Conservation (phyloP, 352 stramenopile species). For the Phytophthora hybrid region DNA sequence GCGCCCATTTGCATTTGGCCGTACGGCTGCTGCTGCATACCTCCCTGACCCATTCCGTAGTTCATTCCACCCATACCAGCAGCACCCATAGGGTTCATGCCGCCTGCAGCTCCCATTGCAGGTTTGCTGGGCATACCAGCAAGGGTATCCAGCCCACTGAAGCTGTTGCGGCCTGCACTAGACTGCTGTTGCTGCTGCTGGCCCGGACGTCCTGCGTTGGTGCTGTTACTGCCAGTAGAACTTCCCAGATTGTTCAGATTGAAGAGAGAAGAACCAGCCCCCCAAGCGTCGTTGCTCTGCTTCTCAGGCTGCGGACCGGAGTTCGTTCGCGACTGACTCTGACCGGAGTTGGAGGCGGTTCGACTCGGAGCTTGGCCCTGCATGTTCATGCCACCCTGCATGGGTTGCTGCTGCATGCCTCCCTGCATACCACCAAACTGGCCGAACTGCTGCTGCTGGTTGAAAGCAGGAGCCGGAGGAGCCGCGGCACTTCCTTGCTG, state of each 20-base stretch:
- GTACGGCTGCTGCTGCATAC: constrained; percentile 46
- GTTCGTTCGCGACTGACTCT: constrained; percentile 39
- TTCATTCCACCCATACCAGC: constrained; percentile 61
- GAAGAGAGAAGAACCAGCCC: constrained; percentile 79
- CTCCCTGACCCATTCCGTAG: constrained; percentile 41
- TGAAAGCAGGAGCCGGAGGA: constrained; percentile 54
- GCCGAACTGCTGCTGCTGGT: constrained; percentile 54
- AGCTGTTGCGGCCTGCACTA: constrained; percentile 68
- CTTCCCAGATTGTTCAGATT: constrained; percentile 79
- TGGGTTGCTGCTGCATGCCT: constrained; percentile 48
- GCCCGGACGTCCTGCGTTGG: constrained; percentile 39
- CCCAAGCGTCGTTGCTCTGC: constrained; percentile 80
- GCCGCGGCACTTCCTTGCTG: constrained; percentile 46
- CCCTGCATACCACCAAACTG: constrained; percentile 60
- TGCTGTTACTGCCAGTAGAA: constrained; percentile 36
- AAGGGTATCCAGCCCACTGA: constrained; percentile 84
- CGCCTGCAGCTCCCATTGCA: constrained; percentile 50
- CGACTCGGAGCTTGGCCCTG: constrained; percentile 41
- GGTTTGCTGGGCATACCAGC: constrained; percentile 81
- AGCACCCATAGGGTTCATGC: constrained; percentile 62
- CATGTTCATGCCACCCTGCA: constrained; percentile 49
- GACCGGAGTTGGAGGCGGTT: constrained; percentile 56
- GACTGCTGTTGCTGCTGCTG: constrained; percentile 39
- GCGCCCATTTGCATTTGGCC: constrained; percentile 53
- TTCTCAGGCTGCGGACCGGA: constrained; percentile 48